phyloP scores from a whole-genome alignment of 345 rosid species.

The Linum trigynum region DNA sequence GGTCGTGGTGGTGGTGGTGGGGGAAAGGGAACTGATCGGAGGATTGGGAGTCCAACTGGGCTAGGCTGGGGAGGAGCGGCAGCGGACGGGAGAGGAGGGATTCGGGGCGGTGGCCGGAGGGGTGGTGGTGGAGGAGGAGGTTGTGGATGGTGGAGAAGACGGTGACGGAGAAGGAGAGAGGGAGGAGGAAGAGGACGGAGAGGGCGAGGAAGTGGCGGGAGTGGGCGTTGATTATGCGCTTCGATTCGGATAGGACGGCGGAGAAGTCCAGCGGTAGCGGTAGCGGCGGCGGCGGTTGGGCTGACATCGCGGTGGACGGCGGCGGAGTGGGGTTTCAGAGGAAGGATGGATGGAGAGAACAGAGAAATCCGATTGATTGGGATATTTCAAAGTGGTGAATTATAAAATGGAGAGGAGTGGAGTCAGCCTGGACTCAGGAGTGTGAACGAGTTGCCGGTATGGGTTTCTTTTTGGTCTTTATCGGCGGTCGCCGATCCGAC shows the following conservation, averaged over 20 bases:
- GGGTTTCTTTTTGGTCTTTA: too few relatives aligned
- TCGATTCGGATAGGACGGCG: conserved; percentile 43
- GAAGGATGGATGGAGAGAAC: background rate
- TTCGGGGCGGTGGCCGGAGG: conserved; percentile 20
- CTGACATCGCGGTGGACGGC: conserved; percentile 7
- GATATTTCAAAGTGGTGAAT: too few relatives aligned
- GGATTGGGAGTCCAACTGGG: background rate
- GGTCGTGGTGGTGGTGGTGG: background rate
- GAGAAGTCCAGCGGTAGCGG: conserved; percentile 25
- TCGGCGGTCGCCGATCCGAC: too few relatives aligned
- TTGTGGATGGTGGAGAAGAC: conserved; percentile 42
- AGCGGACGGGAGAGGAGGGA: conserved; percentile 18
- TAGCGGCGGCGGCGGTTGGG: conserved; percentile 16
- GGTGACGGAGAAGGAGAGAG: conserved; percentile 45
- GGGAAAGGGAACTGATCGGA: background rate
- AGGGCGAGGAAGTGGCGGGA: conserved; percentile 87
- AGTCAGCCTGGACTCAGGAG: too few relatives aligned
- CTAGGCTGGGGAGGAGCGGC: conserved; percentile 3
- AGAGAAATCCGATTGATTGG: too few relatives aligned
- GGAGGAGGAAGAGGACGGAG: conserved; percentile 71
- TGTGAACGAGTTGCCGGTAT: too few relatives aligned
- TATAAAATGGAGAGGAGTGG: too few relatives aligned
- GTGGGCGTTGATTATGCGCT: conserved; percentile 62
- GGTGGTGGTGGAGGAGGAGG: conserved; percentile 24
- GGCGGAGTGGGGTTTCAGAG: conserved; percentile 3